Percentiles rank a stretch among this genome's conserved stretches.
Conservation (phyloP, 306 rosid species). For the Erythrophleum fordii region DNA sequence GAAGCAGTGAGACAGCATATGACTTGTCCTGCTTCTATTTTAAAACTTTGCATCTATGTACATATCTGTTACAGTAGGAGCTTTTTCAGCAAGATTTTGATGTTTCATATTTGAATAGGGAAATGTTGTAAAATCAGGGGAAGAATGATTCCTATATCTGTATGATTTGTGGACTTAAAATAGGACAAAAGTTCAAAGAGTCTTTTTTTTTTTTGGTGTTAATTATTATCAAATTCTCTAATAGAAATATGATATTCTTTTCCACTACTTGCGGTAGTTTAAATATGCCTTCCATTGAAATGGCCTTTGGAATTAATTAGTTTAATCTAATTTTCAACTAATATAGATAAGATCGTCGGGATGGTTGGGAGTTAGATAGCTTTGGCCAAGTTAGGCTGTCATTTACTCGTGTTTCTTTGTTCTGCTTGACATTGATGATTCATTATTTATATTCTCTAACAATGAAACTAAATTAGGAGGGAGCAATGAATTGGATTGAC, state of each 20-base stretch:
- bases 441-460: background rate
- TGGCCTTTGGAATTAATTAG: background rate
- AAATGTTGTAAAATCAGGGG: conserved; percentile 27
- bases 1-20: conserved; percentile 49
- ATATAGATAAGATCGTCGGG: background rate
- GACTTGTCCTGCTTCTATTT: conserved; percentile 20
- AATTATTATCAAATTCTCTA: background rate
- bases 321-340: background rate
- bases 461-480: background rate
- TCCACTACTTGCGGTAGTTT: too few relatives aligned
- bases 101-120: conserved; percentile 24
- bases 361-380: conserved; percentile 7
- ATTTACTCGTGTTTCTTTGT: conserved; percentile 6
- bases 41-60: conserved; percentile 32
- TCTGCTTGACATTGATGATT: background rate
- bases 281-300: too few relatives aligned
- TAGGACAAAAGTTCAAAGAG: background rate
- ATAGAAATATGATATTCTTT: too few relatives aligned
- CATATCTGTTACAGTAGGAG: conserved; percentile 39
- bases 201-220: background rate
- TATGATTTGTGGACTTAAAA: background rate
- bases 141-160: background rate
- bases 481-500: too few relatives aligned
- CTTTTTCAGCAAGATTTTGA: conserved; percentile 38
- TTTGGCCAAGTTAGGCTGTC: conserved; percentile 35